Conservation (phyloP, 176 grass and related monocot genomes). For the Neostapfia colusana region DNA sequence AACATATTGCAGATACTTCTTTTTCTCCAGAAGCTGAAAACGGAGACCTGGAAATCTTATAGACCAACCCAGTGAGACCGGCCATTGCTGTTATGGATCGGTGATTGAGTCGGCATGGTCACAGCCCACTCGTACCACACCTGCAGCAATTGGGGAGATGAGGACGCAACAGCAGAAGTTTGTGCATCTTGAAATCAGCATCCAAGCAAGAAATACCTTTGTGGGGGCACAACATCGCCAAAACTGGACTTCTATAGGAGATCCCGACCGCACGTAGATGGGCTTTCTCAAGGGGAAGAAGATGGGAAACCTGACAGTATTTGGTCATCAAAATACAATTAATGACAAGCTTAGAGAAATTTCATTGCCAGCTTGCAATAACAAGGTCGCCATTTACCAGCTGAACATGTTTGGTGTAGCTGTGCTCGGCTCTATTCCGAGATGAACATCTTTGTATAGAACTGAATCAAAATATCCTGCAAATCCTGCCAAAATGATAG, state of each 20-base stretch:
- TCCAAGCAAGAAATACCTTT: conserved; percentile 51
- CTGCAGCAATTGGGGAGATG: conserved; percentile 34
- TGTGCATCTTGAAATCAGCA: not conserved
- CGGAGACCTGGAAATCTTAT: conserved; percentile 18
- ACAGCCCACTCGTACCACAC: conserved; percentile 99
- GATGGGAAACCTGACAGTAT: conserved; percentile 78
- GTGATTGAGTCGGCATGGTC: conserved; percentile 58
- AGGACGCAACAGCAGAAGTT: conserved; percentile 12
- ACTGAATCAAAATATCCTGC: conserved; percentile 94
- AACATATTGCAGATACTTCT: not conserved
- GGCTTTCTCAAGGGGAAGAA: conserved; percentile 91
- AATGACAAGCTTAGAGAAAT: not conserved
- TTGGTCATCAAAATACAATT: not conserved
- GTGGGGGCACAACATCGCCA: conserved; percentile 78
- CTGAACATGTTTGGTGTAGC: conserved; percentile 99
- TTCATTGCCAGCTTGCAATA: conserved; percentile 1
- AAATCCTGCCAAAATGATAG: conserved; percentile 64
- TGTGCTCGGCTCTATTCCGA: conserved; percentile 86
- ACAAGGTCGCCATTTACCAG: conserved; percentile 53
- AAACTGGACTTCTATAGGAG: conserved; percentile 82
- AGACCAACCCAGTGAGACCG: conserved; percentile 96
- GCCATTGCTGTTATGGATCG: conserved; percentile 89
- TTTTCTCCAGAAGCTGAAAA: not conserved
- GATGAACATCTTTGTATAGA: conserved; percentile 93
- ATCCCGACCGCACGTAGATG: conserved; percentile 52